phyloP scores from a whole-genome alignment of 1,284 basidiomycete species.

The Puccinia horiana region DNA sequence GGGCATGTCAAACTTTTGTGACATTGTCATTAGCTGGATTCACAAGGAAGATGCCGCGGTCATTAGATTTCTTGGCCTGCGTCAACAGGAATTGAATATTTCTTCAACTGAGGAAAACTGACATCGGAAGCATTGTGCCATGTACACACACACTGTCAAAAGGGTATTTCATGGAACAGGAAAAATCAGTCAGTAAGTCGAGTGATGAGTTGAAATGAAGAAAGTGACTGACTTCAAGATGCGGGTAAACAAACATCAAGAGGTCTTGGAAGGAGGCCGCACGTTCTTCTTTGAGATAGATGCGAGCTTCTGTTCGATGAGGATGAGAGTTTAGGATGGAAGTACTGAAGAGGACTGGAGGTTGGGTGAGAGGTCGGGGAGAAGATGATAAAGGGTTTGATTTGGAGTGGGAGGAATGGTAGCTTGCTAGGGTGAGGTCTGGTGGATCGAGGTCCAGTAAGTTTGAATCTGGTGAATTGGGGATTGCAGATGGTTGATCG shows the following conservation, averaged over 20 bases:
- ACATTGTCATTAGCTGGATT: constrained; percentile 68
- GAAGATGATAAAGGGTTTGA: neutral
- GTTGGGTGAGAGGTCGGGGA: neutral
- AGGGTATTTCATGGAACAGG: constrained; percentile 25
- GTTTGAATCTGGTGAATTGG: neutral
- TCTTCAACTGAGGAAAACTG: neutral
- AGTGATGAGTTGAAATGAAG: neutral
- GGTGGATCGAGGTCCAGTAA: neutral
- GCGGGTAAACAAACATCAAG: constrained; percentile 79
- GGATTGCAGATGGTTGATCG: neutral
- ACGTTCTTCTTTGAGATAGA: constrained; percentile 38
- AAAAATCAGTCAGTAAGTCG: neutral
- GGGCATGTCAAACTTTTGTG: constrained; percentile 79
- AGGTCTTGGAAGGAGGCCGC: constrained; percentile 81
- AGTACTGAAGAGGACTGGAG: neutral
- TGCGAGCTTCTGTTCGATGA: constrained; percentile 34
- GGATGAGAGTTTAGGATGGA: neutral
- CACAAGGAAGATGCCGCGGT: neutral
- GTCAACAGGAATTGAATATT: constrained; percentile 64
- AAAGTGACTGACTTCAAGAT: constrained; percentile 52
- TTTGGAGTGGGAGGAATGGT: neutral
- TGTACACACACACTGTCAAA: constrained; percentile 46
- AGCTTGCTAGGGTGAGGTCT: neutral
- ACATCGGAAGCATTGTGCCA: constrained; percentile 49
- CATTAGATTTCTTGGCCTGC: neutral